Evolutionary conservation across 805 yeast genomes (phyloP).

Genomic region (Lipomyces oligophaga): DNA sequence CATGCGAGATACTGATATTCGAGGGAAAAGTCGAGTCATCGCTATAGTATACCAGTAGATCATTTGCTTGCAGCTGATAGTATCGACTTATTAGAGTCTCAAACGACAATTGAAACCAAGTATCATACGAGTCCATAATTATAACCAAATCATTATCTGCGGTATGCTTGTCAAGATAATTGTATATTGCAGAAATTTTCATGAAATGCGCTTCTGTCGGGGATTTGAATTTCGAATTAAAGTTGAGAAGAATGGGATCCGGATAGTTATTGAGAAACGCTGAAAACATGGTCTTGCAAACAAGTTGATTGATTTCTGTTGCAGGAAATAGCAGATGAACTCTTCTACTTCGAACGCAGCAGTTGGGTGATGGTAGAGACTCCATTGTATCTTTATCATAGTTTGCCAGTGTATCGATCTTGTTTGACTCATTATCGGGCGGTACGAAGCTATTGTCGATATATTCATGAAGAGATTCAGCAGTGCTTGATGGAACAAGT

Average conservation of each 20-base stretch:
- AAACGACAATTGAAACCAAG: slow-evolving; percentile 24
- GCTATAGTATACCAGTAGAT: too few species aligned
- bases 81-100: slow-evolving; percentile 13
- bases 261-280: slow-evolving; percentile 25
- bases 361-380: too few species aligned
- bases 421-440: too few species aligned
- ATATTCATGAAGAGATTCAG: too few species aligned
- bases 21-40: too few species aligned
- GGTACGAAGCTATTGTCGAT: too few species aligned
- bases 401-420: too few species aligned
- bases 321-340: slow-evolving; percentile 8
- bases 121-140: slow-evolving; percentile 26
- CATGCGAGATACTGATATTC: too few species aligned
- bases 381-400: too few species aligned
- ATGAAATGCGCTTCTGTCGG: slow-evolving; percentile 22
- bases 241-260: slow-evolving; percentile 21
- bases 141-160: slow-evolving; percentile 16
- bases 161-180: slow-evolving; percentile 10
- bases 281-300: slow-evolving; percentile 15
- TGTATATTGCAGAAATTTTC: slow-evolving; percentile 22
- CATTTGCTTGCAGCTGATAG: slow-evolving; percentile 4
- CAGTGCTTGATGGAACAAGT: too few species aligned
- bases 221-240: slow-evolving; percentile 4
- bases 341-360: too few species aligned
- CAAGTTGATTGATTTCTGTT: slow-evolving; percentile 4